These are phyloP conservation scores for Chloris gayana DNA, from an alignment of 176 grass and related monocot genomes.

Conservation along the genomic window DNA sequence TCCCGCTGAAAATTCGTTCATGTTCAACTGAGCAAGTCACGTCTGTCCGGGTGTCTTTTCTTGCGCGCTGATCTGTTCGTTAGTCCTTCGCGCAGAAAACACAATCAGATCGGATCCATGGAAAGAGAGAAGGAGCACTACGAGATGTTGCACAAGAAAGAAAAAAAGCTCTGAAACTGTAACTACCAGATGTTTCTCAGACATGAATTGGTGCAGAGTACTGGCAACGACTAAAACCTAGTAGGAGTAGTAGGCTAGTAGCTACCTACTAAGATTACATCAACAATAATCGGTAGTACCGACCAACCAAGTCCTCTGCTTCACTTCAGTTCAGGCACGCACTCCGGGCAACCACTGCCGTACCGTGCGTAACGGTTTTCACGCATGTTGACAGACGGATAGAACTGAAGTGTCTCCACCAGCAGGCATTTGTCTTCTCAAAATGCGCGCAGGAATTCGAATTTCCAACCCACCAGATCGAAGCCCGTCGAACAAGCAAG, in stretches of 20 bases:
- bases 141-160: too few relatives aligned
- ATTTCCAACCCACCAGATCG: conserved; percentile 43
- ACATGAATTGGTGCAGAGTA: neutral
- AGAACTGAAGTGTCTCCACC: neutral
- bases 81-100: neutral
- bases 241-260: too few relatives aligned
- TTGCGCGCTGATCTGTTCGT: neutral
- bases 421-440: neutral
- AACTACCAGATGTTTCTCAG: too few relatives aligned
- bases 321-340: neutral
- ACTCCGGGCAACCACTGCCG: neutral
- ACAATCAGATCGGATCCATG: neutral
- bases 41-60: neutral
- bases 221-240: neutral
- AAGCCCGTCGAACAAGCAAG: conserved; percentile 42
- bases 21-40: conserved; percentile 9
- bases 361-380: conserved; percentile 11
- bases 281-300: neutral
- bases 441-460: neutral
- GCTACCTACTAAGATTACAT: conserved; percentile 25
- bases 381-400: neutral
- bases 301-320: neutral
- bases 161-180: too few relatives aligned
- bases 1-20: neutral
- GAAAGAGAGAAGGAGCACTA: neutral